phyloP scores from a whole-genome alignment of 169 alveolate species.

The Eimeria necatrix region DNA sequence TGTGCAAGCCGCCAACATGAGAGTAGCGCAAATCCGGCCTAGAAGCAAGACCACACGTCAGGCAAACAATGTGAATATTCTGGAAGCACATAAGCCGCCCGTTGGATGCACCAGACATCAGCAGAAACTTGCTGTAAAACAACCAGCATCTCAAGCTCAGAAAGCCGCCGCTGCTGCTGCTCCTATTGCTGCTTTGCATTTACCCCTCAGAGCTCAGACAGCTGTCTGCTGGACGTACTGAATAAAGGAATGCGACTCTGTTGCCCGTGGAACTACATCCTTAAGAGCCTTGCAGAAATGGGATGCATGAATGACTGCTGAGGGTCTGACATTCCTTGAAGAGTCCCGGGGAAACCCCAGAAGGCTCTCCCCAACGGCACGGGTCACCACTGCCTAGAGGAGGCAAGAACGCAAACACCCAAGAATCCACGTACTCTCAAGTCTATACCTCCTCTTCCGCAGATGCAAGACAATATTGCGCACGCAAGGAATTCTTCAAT shows the following conservation, averaged over 20 bases:
- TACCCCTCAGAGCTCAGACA: too few species aligned
- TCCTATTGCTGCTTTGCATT: too few species aligned
- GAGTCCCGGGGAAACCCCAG: background rate
- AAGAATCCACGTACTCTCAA: too few species aligned
- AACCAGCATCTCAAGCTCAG: too few species aligned
- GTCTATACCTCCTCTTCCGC: background rate
- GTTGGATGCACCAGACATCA: too few species aligned
- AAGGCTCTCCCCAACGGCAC: slow-evolving; percentile 63
- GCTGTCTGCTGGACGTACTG: slow-evolving; percentile 2
- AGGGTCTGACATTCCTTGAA: background rate
- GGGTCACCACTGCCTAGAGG: slow-evolving; percentile 46
- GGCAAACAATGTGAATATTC: background rate
- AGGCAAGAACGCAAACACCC: background rate
- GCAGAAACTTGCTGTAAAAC: too few species aligned
- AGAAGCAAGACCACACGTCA: background rate
- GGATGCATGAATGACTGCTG: background rate
- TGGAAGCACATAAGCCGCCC: too few species aligned
- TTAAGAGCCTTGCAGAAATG: slow-evolving; percentile 44
- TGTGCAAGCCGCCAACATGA: slow-evolving; percentile 57
- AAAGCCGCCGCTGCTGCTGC: too few species aligned
- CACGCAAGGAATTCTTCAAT: too few species aligned
- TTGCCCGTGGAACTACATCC: slow-evolving; percentile 57
- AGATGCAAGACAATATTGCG: background rate
- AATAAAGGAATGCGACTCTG: slow-evolving; percentile 54
- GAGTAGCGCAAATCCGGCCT: slow-evolving; percentile 48